phyloP scores from a whole-genome alignment of 768 basidiomycete genomes.

The Amanita rubescens region DNA sequence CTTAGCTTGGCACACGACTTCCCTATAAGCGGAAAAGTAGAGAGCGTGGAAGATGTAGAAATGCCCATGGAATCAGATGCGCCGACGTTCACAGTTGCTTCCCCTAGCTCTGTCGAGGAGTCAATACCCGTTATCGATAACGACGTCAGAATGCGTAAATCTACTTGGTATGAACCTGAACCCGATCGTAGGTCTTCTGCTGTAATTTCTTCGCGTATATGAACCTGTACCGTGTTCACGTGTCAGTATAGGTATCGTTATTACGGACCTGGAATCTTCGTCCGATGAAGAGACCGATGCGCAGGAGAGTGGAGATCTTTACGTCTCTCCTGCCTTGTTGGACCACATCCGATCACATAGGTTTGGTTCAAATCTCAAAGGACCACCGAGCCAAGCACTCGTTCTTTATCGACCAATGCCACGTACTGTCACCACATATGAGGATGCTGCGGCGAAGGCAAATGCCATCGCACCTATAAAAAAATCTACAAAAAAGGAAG shows the following conservation, averaged over 20 bases:
- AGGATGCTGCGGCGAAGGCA: too few relatives aligned
- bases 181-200: conserved; percentile 64
- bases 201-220: neutral
- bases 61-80: conserved; percentile 12
- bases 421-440: conserved; percentile 5
- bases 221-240: neutral
- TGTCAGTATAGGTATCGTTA: conserved; percentile 44
- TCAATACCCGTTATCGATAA: conserved; percentile 19
- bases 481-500: conserved; percentile 12
- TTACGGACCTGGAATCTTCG: conserved; percentile 50
- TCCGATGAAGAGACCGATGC: conserved; percentile 32
- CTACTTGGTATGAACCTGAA: conserved; percentile 65
- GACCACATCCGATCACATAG: conserved; percentile 33
- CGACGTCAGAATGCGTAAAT: conserved; percentile 57
- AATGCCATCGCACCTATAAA: conserved; percentile 4
- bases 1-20: conserved; percentile 27
- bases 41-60: conserved; percentile 8
- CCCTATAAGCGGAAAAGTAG: neutral
- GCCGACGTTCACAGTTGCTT: conserved; percentile 3
- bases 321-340: conserved; percentile 40
- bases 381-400: conserved; percentile 36
- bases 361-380: conserved; percentile 12
- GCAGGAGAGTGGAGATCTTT: conserved; percentile 14
- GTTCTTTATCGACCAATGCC: conserved; percentile 45
- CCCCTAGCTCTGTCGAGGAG: conserved; percentile 37